Evolutionary conservation across 805 yeast species (phyloP).

Genomic region (Candida morakotiae): DNA sequence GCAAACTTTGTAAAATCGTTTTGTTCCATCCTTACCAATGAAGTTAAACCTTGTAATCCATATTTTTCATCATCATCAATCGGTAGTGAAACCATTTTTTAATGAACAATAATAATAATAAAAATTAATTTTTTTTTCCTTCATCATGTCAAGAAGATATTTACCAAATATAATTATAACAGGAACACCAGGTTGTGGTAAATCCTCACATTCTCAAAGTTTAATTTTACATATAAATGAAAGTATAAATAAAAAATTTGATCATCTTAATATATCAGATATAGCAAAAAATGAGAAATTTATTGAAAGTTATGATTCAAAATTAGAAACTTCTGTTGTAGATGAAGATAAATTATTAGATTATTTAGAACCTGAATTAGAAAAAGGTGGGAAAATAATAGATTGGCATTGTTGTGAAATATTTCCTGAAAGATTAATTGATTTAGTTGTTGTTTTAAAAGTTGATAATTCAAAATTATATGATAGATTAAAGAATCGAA

Average conservation of each 20-base stretch:
- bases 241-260: conserved; percentile 24
- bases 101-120: background rate
- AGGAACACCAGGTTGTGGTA: conserved; percentile 95
- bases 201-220: conserved; percentile 68
- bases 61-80: conserved; percentile 34
- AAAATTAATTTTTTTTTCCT: background rate
- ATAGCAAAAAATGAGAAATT: conserved; percentile 75
- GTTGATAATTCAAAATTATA: conserved; percentile 68
- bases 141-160: conserved; percentile 27
- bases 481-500: conserved; percentile 73
- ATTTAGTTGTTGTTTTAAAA: conserved; percentile 83
- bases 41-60: conserved; percentile 63
- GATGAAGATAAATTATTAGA: conserved; percentile 90
- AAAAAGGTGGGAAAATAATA: conserved; percentile 80
- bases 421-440: conserved; percentile 90
- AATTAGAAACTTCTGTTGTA: conserved; percentile 79
- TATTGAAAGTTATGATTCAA: conserved; percentile 82
- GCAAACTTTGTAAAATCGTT: conserved; percentile 63
- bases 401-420: conserved; percentile 99
- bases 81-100: conserved; percentile 14
- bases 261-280: conserved; percentile 67
- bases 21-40: conserved; percentile 59
- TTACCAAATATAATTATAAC: conserved; percentile 81
- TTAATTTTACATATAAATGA: conserved; percentile 48
- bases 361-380: conserved; percentile 69